These are phyloP conservation scores for Penicillium bialowiezense DNA, from an alignment of 495 filamentous ascomycete genomes.

Conservation along the genomic window DNA sequence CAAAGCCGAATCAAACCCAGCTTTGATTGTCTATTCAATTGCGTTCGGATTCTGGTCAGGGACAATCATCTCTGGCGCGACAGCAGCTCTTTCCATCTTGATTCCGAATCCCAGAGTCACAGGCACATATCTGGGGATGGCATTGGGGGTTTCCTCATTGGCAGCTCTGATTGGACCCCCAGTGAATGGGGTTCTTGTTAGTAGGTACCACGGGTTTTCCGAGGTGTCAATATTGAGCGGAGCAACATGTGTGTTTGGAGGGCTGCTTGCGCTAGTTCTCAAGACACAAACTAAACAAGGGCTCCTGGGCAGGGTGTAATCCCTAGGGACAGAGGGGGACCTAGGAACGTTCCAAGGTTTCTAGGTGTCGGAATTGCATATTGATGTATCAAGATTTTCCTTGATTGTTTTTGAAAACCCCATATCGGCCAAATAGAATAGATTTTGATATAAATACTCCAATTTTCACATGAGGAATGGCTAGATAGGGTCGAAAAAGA, in stretches of 20 bases:
- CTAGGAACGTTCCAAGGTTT: no score
- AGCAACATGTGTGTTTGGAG: constrained; percentile 19
- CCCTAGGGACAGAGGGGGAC: no score
- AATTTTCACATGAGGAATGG: no score
- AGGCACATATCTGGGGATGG: constrained; percentile 57
- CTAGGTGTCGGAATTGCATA: no score
- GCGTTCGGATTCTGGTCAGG: constrained; percentile 35
- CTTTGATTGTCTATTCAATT: constrained; percentile 30
- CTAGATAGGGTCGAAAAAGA: no score
- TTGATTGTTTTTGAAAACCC: no score
- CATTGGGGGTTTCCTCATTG: constrained; percentile 40
- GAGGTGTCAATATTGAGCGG: constrained; percentile 49
- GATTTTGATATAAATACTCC: no score
- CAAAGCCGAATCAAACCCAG: constrained; percentile 17
- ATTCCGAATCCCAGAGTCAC: constrained; percentile 41
- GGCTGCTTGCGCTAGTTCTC: background rate
- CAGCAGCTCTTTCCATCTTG: constrained; percentile 40
- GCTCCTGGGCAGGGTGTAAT: background rate
- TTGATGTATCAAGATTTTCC: no score
- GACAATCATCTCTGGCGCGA: constrained; percentile 44
- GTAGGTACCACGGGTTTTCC: constrained; percentile 36
- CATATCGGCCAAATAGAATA: no score
- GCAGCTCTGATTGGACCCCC: constrained; percentile 52
- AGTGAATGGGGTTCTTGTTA: constrained; percentile 47
- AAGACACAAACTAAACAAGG: background rate